Conservation (phyloP, 192 early-diverging fungal species). For the Martensiomyces pterosporus region DNA sequence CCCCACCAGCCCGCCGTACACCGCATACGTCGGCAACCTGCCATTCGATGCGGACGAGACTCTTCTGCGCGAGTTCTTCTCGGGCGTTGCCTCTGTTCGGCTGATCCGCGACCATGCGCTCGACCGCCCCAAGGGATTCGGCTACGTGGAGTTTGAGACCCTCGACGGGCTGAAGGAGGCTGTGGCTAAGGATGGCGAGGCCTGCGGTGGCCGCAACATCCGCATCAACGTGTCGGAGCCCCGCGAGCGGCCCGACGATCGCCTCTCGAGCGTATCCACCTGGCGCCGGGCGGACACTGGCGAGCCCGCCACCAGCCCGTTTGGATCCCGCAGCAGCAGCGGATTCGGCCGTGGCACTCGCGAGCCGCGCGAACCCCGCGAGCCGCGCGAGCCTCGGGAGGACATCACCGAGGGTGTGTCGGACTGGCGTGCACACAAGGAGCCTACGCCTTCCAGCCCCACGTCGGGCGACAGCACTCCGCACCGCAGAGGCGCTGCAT, state of each 20-base stretch:
- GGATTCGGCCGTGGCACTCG: slow-evolving; percentile 2
- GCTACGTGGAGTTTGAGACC: slow-evolving; percentile 92
- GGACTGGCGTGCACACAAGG: slow-evolving; percentile 35
- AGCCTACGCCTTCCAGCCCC: slow-evolving; percentile 8
- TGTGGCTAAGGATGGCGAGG: slow-evolving; percentile 53
- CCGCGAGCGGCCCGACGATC: slow-evolving; percentile 49
- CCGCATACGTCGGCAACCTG: slow-evolving; percentile 87
- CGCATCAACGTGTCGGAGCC: slow-evolving; percentile 87
- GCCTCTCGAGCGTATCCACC: slow-evolving; percentile 10
- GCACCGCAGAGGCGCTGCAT: slow-evolving; percentile 4
- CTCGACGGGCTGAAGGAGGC: slow-evolving; percentile 78
- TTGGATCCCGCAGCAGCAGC: not conserved
- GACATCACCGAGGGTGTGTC: slow-evolving; percentile 19
- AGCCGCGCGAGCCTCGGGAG: slow-evolving; percentile 15
- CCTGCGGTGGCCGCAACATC: slow-evolving; percentile 64
- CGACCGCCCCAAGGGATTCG: slow-evolving; percentile 86
- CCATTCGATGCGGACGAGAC: slow-evolving; percentile 77
- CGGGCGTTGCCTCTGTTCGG: slow-evolving; percentile 70
- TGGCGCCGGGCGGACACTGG: slow-evolving; percentile 31
- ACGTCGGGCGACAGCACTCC: not conserved
- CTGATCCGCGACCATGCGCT: slow-evolving; percentile 75
- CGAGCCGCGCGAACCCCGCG: slow-evolving; percentile 12
- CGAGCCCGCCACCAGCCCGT: not conserved
- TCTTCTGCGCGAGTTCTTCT: slow-evolving; percentile 72
- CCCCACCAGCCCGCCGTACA: slow-evolving; percentile 85